Conservation (phyloP, 1,139 yeast species). For the Zygosaccharomyces sapae region DNA sequence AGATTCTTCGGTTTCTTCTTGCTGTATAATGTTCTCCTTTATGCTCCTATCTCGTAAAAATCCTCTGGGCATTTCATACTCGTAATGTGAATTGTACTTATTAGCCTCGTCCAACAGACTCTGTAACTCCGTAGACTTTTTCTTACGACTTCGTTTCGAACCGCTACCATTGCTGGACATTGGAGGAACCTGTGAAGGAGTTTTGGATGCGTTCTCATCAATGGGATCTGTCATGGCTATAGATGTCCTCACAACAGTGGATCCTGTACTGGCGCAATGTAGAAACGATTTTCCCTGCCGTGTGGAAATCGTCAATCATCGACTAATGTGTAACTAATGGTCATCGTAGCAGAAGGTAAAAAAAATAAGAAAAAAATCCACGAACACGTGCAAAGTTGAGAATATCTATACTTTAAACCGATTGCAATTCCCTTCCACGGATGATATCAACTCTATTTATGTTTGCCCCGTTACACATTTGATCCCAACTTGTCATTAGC, state of each 20-base stretch:
- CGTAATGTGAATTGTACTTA: conserved; percentile 38
- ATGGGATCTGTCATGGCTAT: neutral
- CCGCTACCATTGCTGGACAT: neutral
- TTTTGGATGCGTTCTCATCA: neutral
- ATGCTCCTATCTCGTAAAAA: conserved; percentile 18
- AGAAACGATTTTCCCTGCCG: too few relatives aligned
- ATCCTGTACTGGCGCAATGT: neutral
- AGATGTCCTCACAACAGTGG: neutral
- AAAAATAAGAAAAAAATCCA: neutral
- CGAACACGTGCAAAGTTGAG: conserved; percentile 2
- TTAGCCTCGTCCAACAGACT: conserved; percentile 37
- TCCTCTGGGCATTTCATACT: conserved; percentile 25
- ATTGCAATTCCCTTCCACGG: neutral
- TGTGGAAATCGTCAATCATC: too few relatives aligned
- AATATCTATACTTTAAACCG: neutral
- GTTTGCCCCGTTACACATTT: conserved; percentile 3
- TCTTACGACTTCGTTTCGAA: neutral
- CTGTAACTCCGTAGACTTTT: conserved; percentile 12
- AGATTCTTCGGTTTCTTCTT: neutral
- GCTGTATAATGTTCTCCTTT: neutral
- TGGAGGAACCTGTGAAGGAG: neutral
- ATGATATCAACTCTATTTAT: neutral
- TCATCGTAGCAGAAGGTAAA: neutral
- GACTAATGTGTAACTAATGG: too few relatives aligned
- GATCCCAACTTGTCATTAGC: conserved; percentile 10